Base-by-base conservation (phyloP, 192 early-diverging fungal genomes). In the Coemansia biformis region DNA sequence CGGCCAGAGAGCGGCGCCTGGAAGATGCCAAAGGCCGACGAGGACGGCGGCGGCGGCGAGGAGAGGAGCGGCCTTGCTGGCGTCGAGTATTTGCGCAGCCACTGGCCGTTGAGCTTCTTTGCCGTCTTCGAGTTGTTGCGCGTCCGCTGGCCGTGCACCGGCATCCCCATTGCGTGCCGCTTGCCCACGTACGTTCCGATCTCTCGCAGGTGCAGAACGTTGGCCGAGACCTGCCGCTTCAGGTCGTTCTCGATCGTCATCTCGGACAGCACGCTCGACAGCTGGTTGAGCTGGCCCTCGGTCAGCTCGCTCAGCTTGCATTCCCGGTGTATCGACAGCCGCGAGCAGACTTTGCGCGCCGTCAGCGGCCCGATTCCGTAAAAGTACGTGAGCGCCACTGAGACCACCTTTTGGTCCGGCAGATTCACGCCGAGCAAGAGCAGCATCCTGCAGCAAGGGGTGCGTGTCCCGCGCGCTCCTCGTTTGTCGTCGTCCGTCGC, bases 391-490 rank as follows among this genome's bases (percentile, higher is more conserved):
- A 92, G 79, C 30, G 87, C 86, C n/a, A 88, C 85, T 0, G 79
- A 78, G 44, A 92, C 88, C 22, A 86, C 54, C 76, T 92, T 92
- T 39, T 83, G 66, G 78, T 96, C 93, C 16, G 93, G 93, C 34
- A 96, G 78, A 74, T 96, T 96, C 53, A 96, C 89, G 54, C 93
- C 93, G 39, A 96, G 81, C 49, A 96, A 73, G 74, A 91, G 90
- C 66, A 96, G 71, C 86, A 89, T 89, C 34, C 38, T 39, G 11
- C 14, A 13, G 16, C 2, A 6, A 18, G 1, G 11, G 17, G 16
- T 3, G 12, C 5, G 1, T 3, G 12, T 13, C 0, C n/a, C n/a
- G n/a, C n/a, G n/a, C n/a, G n/a, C n/a, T n/a, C n/a, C n/a, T n/a
- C n/a, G n/a, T n/a, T n/a, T n/a, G n/a, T n/a, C n/a, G n/a, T n/a